A percentile compares a stretch with the other conserved stretches of the same genome.
phyloP scores from a whole-genome alignment of 495 filamentous ascomycete genomes.

The Penicillium macrosclerotiorum region DNA sequence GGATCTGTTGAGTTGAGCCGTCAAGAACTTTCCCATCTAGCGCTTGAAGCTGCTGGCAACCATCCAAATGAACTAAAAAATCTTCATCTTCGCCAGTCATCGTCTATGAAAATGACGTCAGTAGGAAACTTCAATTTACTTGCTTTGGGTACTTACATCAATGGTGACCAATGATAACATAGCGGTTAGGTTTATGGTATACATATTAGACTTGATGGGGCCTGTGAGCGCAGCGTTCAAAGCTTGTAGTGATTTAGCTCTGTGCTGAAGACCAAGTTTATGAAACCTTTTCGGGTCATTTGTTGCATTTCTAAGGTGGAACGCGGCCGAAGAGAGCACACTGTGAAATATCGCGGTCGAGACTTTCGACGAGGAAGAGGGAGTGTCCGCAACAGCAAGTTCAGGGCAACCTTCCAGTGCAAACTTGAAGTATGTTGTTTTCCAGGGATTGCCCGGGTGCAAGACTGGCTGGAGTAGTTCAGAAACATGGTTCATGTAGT shows the following conservation, averaged over 20 bases:
- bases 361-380: not conserved
- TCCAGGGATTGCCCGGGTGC: conserved; percentile 12
- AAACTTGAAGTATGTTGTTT: conserved; percentile 9
- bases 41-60: conserved; percentile 2
- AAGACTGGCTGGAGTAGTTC: conserved; percentile 11
- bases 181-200: conserved; percentile 4
- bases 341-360: conserved; percentile 13
- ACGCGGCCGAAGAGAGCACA: conserved; percentile 9
- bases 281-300: not conserved
- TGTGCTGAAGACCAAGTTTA: conserved; percentile 6
- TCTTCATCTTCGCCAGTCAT: conserved; percentile 10
- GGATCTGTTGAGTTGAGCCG: not conserved
- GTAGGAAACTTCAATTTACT: too few species aligned
- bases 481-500: conserved; percentile 13
- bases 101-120: too few species aligned
- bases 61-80: conserved; percentile 10
- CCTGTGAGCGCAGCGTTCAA: not conserved
- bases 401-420: conserved; percentile 10
- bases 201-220: not conserved
- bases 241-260: conserved; percentile 3
- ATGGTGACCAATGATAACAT: conserved; percentile 10
- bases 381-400: not conserved
- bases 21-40: not conserved
- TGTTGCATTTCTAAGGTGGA: conserved; percentile 9
- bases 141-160: conserved; percentile 11